These are phyloP conservation scores for Drosera spatulata DNA, from an alignment of 179 eudicot genomes.

Conservation along the genomic window DNA sequence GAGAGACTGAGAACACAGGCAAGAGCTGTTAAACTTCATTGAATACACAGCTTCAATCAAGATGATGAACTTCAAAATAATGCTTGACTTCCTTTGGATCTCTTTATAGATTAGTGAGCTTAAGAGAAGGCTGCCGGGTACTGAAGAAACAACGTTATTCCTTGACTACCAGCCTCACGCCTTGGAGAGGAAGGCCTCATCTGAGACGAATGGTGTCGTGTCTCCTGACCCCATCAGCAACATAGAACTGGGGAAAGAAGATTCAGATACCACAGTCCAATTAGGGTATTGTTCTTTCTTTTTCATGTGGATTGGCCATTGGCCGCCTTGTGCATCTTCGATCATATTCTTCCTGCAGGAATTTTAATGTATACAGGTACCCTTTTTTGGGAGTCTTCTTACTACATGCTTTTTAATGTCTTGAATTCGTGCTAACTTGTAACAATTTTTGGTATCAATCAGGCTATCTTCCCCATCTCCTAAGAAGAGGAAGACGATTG, in stretches of 20 bases:
- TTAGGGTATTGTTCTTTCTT: conserved; percentile 33
- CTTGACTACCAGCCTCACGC: conserved; percentile 28
- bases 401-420: too few relatives aligned
- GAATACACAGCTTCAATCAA: background rate
- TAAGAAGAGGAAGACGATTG: too few relatives aligned
- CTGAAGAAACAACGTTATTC: conserved; percentile 21
- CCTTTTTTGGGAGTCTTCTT: too few relatives aligned
- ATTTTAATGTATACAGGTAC: too few relatives aligned
- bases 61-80: background rate
- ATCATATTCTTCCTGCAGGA: too few relatives aligned
- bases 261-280: conserved; percentile 38
- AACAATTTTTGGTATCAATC: too few relatives aligned
- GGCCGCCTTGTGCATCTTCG: too few relatives aligned
- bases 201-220: conserved; percentile 14
- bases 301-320: background rate
- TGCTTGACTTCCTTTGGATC: background rate
- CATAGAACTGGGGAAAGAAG: conserved; percentile 25
- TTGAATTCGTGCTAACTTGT: too few relatives aligned
- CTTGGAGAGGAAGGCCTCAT: conserved; percentile 13
- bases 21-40: background rate
- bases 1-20: conserved; percentile 60
- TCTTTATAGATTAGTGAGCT: conserved; percentile 48
- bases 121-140: conserved; percentile 18
- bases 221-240: conserved; percentile 21
- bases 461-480: too few relatives aligned